Percentiles rank a stretch among this genome's conserved stretches.
These are phyloP conservation scores for Globisporangium cylindrosporum DNA, from an alignment of 352 stramenopile genomes.

Conservation along the genomic window DNA sequence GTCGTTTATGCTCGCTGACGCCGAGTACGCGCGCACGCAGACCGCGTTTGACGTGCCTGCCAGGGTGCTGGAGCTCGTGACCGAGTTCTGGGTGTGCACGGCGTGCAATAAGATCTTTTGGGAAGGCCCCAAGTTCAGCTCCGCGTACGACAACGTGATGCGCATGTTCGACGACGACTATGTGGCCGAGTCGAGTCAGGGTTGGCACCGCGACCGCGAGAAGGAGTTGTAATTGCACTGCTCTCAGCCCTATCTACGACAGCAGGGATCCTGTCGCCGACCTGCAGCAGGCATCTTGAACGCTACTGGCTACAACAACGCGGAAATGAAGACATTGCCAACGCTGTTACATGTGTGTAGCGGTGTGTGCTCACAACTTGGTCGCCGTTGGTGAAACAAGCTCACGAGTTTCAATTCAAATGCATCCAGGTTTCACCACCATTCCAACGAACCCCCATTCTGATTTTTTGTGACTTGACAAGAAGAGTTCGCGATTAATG, in stretches of 20 bases:
- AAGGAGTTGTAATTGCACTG: background rate
- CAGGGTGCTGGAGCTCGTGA: conserved; percentile 53
- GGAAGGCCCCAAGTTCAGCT: conserved; percentile 32
- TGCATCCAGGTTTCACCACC: background rate
- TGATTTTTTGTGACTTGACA: background rate
- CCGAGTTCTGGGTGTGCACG: conserved; percentile 45
- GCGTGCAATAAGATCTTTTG: conserved; percentile 28
- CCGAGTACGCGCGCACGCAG: conserved; percentile 47
- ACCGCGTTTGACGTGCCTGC: conserved; percentile 51
- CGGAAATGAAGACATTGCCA: background rate
- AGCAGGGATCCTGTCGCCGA: background rate
- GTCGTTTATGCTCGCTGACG: conserved; percentile 50
- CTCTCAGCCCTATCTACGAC: background rate
- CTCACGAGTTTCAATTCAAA: background rate
- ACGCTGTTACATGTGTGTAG: background rate
- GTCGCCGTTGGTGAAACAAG: background rate
- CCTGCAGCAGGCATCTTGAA: background rate
- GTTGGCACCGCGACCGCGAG: conserved; percentile 9
- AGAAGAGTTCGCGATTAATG: background rate
- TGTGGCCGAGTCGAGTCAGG: background rate
- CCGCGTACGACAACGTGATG: conserved; percentile 17
- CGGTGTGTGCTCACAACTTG: background rate
- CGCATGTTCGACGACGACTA: conserved; percentile 15
- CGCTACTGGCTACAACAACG: background rate
- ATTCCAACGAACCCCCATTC: background rate